phyloP scores from a whole-genome alignment of 208 protist genomes.

The Trichomonas vaginalis region DNA sequence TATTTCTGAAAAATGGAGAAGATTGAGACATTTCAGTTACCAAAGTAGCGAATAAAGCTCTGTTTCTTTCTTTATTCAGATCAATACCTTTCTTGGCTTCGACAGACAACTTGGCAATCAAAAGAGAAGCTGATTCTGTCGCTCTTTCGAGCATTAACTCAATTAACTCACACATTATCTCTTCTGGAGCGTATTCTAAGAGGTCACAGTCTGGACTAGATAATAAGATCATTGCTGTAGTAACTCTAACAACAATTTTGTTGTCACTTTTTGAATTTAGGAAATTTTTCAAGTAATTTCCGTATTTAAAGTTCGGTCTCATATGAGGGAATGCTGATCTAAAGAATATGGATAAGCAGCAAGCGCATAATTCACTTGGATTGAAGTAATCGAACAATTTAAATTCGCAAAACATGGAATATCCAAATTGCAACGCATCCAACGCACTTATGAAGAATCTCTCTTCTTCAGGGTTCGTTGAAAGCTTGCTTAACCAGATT shows the following conservation, averaged over 20 bases:
- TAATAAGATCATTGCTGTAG: not conserved
- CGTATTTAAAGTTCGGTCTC: not conserved
- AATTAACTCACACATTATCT: not conserved
- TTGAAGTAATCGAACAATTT: not conserved
- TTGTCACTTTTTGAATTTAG: not conserved
- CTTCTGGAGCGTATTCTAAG: not conserved
- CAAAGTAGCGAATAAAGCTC: not conserved
- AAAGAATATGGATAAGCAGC: not conserved
- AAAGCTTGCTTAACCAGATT: not conserved
- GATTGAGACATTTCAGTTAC: not conserved
- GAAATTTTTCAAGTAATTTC: not conserved
- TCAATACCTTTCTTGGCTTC: not conserved
- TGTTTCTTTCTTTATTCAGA: not conserved
- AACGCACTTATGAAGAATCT: not conserved
- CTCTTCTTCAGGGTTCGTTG: not conserved
- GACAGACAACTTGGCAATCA: not conserved
- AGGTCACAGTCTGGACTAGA: not conserved
- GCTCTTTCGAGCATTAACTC: not conserved
- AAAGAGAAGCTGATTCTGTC: not conserved
- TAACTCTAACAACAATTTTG: not conserved
- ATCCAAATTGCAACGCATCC: not conserved
- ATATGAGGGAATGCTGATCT: not conserved
- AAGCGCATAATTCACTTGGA: not conserved
- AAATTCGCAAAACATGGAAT: not conserved
- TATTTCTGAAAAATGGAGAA: not conserved